phyloP scores from a whole-genome alignment of 805 yeast species.

The Starmerella lactis-condensi region DNA sequence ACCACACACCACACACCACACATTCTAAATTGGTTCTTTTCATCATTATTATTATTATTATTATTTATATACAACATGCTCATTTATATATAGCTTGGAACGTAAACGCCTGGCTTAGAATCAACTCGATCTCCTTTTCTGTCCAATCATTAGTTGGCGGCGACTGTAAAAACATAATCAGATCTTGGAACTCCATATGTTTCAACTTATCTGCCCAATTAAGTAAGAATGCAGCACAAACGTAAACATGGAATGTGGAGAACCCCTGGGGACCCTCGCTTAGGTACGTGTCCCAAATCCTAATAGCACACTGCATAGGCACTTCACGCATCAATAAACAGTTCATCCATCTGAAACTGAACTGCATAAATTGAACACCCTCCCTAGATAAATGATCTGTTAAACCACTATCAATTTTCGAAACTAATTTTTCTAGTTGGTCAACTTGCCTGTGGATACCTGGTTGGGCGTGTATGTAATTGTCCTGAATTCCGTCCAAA shows the following conservation, averaged over 20 bases:
- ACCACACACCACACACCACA: background rate
- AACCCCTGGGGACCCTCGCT: conserved; percentile 46
- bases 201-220: conserved; percentile 67
- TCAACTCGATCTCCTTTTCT: conserved; percentile 75
- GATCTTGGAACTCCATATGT: conserved; percentile 84
- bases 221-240: conserved; percentile 88
- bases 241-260: conserved; percentile 85
- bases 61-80: conserved; percentile 26
- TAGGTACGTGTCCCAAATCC: conserved; percentile 96
- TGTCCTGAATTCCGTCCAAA: conserved; percentile 87
- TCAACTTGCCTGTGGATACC: conserved; percentile 84
- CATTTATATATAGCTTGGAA: conserved; percentile 93
- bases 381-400: conserved; percentile 59
- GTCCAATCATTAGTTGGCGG: conserved; percentile 76
- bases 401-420: conserved; percentile 58
- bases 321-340: conserved; percentile 90
- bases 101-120: conserved; percentile 86
- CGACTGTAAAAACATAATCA: conserved; percentile 74
- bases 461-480: conserved; percentile 94
- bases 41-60: background rate
- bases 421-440: conserved; percentile 50
- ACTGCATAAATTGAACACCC: conserved; percentile 85
- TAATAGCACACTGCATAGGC: conserved; percentile 51
- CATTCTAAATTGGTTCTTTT: background rate
- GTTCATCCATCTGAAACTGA: conserved; percentile 97